Evolutionary conservation across 768 basidiomycete species (phyloP), one percentile per base, ranked within the genome.

Genomic region (Leucocoprinus sp.): DNA sequence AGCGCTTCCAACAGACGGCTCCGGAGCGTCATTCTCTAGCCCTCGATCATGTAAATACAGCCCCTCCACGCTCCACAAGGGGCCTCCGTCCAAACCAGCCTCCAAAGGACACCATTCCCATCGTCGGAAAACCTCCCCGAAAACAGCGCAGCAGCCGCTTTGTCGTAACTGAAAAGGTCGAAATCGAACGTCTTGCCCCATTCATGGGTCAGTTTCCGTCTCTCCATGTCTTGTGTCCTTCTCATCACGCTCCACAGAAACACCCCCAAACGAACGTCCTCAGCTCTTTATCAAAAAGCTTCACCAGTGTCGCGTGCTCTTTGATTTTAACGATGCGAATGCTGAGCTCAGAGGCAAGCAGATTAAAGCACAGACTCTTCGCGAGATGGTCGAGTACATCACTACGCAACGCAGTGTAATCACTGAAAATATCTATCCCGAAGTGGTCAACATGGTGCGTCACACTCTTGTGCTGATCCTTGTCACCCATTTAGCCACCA

Each of bases 351-450:
- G 85, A 64, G 93, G 93, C 54, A 99, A 99, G 69, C 95, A 97
- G 64, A 88, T 98, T 68, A 99, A 99, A 71, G 90, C 93, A 2
- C 92, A 96, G 64, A 91, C 96, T 11, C 68, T 99, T 50, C 90
- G 96, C 54, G 96, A 99, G 69, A 90, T 99, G 89, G 75, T 99
- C 60, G 96, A 99, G 60, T 98, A 97, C 62, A 96, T 99, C 65
- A 97, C 93, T 48, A 91, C 89, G 22, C 92, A 95, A 63, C 80
- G 92, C 48, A 87, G 88, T 50, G 92, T 97, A 56, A 93, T 99
- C 60, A 95, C 92, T 36, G 96, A 99, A 64, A 81, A 75, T 57
- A 72, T 98, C 79, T 99, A 99, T 79, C 96, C 96, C 45, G 96
- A 98, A 73, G 95, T 99, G 50, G 88, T 97, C 52, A 84, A 82